These are phyloP conservation scores for Rugonectria rugulosa DNA, from an alignment of 2,329 filamentous ascomycete species.

Conservation along the genomic window DNA sequence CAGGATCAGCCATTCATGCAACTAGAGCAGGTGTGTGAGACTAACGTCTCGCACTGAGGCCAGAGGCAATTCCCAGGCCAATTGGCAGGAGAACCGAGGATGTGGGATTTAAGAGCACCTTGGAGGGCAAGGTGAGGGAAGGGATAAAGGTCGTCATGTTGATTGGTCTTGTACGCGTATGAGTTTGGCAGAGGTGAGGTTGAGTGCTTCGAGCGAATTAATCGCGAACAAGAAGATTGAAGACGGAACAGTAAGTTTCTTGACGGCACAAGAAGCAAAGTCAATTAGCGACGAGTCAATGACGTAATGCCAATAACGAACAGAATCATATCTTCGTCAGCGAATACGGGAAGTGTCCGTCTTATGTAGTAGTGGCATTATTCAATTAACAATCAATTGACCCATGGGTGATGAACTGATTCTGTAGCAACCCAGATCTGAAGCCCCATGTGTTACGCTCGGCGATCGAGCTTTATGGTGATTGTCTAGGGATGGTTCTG, in stretches of 20 bases:
- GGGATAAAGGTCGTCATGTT: slow-evolving; percentile 82
- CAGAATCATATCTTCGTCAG: background rate
- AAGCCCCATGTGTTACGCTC: slow-evolving; percentile 7
- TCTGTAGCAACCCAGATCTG: slow-evolving; percentile 19
- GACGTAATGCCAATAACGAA: slow-evolving; percentile 34
- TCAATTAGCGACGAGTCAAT: slow-evolving; percentile 21
- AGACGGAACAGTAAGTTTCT: background rate
- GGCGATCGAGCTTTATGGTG: slow-evolving; percentile 20
- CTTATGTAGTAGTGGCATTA: slow-evolving; percentile 11
- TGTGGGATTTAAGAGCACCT: slow-evolving; percentile 75
- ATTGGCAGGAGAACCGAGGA: slow-evolving; percentile 80
- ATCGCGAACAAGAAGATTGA: background rate
- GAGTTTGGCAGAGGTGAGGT: too few species aligned
- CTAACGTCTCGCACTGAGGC: slow-evolving; percentile 72
- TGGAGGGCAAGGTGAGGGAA: slow-evolving; percentile 75
- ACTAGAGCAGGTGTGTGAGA: slow-evolving; percentile 10
- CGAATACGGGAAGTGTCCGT: background rate
- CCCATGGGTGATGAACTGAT: slow-evolving; percentile 30
- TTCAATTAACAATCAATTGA: background rate
- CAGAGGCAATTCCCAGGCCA: slow-evolving; percentile 74
- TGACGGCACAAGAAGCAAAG: background rate
- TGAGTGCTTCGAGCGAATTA: too few species aligned
- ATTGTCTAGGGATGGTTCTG: background rate
- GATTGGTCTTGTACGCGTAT: slow-evolving; percentile 14
- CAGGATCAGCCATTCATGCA: background rate